These are phyloP conservation scores for Epichloe gansuensis DNA, from an alignment of 2,329 filamentous ascomycete genomes.

Conservation along the genomic window DNA sequence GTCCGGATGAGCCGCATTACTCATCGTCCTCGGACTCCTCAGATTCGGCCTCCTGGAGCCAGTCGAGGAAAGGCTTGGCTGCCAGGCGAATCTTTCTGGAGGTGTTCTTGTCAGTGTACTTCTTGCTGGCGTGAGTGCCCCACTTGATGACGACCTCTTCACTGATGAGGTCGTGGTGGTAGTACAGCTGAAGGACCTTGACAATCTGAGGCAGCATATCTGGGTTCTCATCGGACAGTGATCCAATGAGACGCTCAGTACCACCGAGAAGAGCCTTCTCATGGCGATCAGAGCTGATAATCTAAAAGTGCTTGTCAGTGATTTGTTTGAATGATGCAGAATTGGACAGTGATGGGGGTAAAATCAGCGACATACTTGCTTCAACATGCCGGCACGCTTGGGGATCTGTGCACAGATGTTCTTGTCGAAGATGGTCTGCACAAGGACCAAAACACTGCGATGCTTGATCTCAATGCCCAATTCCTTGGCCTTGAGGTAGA, in stretches of 20 bases:
- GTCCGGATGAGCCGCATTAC: not conserved
- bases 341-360: not conserved
- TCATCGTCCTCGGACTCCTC: conserved; percentile 46
- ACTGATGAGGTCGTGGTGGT: conserved; percentile 75
- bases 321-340: not conserved
- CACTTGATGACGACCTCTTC: conserved; percentile 85
- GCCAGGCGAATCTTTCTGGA: conserved; percentile 95
- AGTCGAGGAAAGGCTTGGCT: conserved; percentile 84
- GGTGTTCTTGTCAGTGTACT: conserved; percentile 79
- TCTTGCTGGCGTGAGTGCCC: conserved; percentile 94
- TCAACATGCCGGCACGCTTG: conserved; percentile 72
- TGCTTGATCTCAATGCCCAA: conserved; percentile 90
- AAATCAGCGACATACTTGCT: conserved; percentile 48
- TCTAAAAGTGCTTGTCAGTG: conserved; percentile 3
- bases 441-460: conserved; percentile 80
- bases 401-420: conserved; percentile 80
- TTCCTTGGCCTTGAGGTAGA: conserved; percentile 95
- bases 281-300: conserved; percentile 76
- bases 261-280: conserved; percentile 93
- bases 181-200: conserved; percentile 79
- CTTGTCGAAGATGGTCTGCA: conserved; percentile 87
- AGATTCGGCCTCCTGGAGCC: conserved; percentile 79
- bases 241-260: conserved; percentile 77
- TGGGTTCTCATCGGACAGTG: conserved; percentile 60
- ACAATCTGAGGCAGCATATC: conserved; percentile 65